Conservation (phyloP, 306 rosid genomes). For the Cucurbita maxima region DNA sequence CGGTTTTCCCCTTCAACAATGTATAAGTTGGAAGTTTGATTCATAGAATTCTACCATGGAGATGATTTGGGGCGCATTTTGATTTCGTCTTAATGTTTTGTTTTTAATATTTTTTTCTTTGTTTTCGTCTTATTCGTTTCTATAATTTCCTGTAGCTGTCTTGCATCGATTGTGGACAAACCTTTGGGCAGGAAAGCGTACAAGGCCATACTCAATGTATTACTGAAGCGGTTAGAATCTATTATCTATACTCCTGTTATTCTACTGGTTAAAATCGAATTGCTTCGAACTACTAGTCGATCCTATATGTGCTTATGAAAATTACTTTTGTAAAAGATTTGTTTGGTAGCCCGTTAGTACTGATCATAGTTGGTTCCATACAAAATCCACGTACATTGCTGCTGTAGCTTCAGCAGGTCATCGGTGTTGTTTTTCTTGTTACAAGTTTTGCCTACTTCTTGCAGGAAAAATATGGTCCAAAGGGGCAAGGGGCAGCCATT, state of each 20-base stretch:
- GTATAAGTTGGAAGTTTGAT: not conserved
- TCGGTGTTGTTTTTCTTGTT: not conserved
- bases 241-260: not conserved
- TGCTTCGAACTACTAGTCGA: not conserved
- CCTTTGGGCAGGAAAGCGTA: constrained; percentile 57
- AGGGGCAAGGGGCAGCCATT: constrained; percentile 52
- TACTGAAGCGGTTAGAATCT: constrained; percentile 53
- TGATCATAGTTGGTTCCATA: not conserved
- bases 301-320: not conserved
- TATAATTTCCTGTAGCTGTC: constrained; percentile 39
- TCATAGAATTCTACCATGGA: not conserved
- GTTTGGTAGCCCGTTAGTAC: not conserved
- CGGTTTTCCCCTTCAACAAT: not conserved
- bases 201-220: constrained; percentile 78
- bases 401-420: not conserved
- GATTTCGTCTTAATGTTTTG: not conserved
- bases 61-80: not conserved
- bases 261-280: not conserved
- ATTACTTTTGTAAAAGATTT: not conserved
- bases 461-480: constrained; percentile 95
- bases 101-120: not conserved
- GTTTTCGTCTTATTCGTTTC: not conserved
- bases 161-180: constrained; percentile 82
- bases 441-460: constrained; percentile 4
- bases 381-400: not conserved